Evolutionary conservation across 768 basidiomycete genomes (phyloP).

Genomic region (Crepidotus variabilis): DNA sequence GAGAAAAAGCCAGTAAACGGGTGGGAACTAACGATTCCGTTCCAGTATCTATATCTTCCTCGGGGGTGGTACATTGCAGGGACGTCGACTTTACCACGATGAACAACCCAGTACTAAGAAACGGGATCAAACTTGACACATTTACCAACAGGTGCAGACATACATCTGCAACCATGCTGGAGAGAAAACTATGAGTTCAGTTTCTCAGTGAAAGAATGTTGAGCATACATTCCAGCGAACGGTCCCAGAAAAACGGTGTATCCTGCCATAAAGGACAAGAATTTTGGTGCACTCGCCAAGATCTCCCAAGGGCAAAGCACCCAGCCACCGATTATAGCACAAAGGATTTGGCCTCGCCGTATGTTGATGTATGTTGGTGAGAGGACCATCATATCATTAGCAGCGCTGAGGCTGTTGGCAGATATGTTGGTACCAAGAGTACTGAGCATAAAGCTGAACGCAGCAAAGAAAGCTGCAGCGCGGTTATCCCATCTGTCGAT

Average conservation of each 20-base stretch:
- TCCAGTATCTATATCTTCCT: slow-evolving; percentile 75
- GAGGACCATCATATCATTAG: slow-evolving; percentile 83
- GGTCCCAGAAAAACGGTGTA: slow-evolving; percentile 88
- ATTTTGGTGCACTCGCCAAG: slow-evolving; percentile 59
- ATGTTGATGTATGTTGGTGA: slow-evolving; percentile 80
- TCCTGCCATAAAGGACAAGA: slow-evolving; percentile 75
- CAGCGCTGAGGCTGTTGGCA: slow-evolving; percentile 69
- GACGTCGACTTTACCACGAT: slow-evolving; percentile 69
- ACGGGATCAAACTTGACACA: no score
- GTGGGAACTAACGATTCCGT: slow-evolving; percentile 51
- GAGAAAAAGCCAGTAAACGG: background rate
- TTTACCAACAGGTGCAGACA: slow-evolving; percentile 11
- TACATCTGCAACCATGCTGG: slow-evolving; percentile 46
- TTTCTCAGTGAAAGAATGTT: background rate
- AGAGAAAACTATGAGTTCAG: background rate
- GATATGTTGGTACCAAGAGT: slow-evolving; percentile 74
- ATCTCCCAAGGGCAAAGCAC: slow-evolving; percentile 87
- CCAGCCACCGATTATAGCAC: slow-evolving; percentile 83
- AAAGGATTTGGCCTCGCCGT: slow-evolving; percentile 72
- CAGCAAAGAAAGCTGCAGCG: slow-evolving; percentile 79
- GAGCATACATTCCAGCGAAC: slow-evolving; percentile 69
- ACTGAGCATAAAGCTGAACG: slow-evolving; percentile 69
- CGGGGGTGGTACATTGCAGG: slow-evolving; percentile 80
- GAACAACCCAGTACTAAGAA: slow-evolving; percentile 50
- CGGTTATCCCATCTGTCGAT: slow-evolving; percentile 84